Base-by-base conservation (phyloP, 805 yeast genomes). In the Spathaspora girioi region DNA sequence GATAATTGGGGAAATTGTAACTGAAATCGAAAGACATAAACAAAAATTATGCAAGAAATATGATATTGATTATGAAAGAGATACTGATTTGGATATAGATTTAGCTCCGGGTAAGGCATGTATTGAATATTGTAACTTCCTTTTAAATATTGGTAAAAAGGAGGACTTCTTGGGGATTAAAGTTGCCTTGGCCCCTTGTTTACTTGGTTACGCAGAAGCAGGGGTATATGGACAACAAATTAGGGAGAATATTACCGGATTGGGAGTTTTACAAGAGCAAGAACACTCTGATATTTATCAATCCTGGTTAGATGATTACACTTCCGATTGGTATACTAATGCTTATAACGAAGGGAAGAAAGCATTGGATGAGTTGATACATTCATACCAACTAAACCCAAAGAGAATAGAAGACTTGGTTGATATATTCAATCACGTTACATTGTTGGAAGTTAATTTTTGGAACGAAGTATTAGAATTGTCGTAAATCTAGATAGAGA, bases 111-210 rank as follows among this genome's bases (percentile, higher is more conserved):
- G 83, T 2, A 65, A 71, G 9, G 88, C 89, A 8, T 79, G 89
- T 57, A 60, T 70, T 41, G 78, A 76, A 1, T 89, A 89, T 64
- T 79, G 86, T 32, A 73, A 84, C 38, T 87, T 82, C 56, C 70
- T 89, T 52, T 59, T 76, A 41, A 75, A 79, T 18, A 67, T 85
- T 5, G 85, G 85, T 3, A 66, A 71, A 20, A 69, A 68, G 41
- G 75, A 76, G 27, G 84, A 84, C 61, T 84, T 84, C 80, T 63
- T 84, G 29, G 87, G 83, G 45, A 77, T 86, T 48, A 81, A 82
- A 52, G 78, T 84, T 7, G 88, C 93, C 0, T 65, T 87, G 49
- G 79, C 89, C 7, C 94, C 96, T 0, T 88, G 96, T 64, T 66
- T 87, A 46, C 78, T 83, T 62, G 96, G 96, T 1, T 86, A 86